These are phyloP conservation scores for Achaetomium macrosporum DNA, from an alignment of 2,329 filamentous ascomycete species.

Conservation along the genomic window DNA sequence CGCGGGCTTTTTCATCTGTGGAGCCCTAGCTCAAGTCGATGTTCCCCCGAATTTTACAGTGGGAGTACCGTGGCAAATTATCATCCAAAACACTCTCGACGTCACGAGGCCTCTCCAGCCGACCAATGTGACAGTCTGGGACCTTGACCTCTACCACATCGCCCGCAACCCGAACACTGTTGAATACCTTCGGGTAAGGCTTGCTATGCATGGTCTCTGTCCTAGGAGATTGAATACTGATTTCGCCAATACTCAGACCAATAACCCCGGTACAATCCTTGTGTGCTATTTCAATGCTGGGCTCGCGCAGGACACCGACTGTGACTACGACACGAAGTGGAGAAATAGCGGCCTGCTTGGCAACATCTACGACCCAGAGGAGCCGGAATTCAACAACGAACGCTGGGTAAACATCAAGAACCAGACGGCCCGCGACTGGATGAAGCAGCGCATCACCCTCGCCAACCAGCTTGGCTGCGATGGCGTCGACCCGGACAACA, in stretches of 20 bases:
- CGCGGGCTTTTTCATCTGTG: background rate
- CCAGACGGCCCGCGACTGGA: slow-evolving; percentile 11
- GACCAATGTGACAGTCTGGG: slow-evolving; percentile 15
- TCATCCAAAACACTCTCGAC: slow-evolving; percentile 13
- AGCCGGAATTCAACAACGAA: slow-evolving; percentile 13
- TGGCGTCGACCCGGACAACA: slow-evolving; percentile 19
- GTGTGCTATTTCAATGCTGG: slow-evolving; percentile 21
- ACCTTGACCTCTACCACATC: slow-evolving; percentile 17
- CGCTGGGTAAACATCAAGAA: slow-evolving; percentile 18
- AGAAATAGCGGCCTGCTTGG: slow-evolving; percentile 12
- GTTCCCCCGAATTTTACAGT: background rate
- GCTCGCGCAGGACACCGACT: slow-evolving; percentile 15
- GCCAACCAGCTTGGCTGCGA: slow-evolving; percentile 15
- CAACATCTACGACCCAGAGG: slow-evolving; percentile 9
- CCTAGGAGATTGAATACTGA: background rate
- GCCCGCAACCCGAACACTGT: slow-evolving; percentile 8
- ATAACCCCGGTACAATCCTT: slow-evolving; percentile 9
- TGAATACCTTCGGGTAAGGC: slow-evolving; percentile 10
- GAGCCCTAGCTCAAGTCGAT: background rate
- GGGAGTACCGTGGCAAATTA: slow-evolving; percentile 17
- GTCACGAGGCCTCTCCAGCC: background rate
- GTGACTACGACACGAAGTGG: slow-evolving; percentile 16
- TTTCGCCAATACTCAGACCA: background rate
- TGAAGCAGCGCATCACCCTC: slow-evolving; percentile 14
- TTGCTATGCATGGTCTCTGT: too few relatives aligned